These are phyloP conservation scores for Diaporthe sp. DNA, from an alignment of 2,329 filamentous ascomycete genomes.

Conservation along the genomic window DNA sequence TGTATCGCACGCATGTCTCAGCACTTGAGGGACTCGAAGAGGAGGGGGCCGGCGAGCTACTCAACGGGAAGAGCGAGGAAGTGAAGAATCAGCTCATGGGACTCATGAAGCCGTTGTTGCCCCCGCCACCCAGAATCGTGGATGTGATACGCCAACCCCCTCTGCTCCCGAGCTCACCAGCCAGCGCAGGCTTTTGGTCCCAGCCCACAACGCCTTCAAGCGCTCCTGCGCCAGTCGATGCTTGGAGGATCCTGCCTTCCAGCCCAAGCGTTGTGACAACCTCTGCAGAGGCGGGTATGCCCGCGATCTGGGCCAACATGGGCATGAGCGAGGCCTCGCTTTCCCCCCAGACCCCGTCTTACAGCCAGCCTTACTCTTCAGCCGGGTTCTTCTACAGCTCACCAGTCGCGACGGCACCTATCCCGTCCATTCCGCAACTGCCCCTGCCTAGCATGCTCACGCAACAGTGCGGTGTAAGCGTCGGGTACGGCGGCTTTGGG, in stretches of 20 bases:
- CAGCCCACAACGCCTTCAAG: conserved; percentile 75
- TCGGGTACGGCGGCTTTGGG: conserved; percentile 83
- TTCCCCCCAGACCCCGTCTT: conserved; percentile 81
- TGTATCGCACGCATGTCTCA: conserved; percentile 89
- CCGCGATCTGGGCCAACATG: conserved; percentile 83
- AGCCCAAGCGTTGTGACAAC: conserved; percentile 83
- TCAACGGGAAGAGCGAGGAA: conserved; percentile 91
- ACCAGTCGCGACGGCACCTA: conserved; percentile 79
- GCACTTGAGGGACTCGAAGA: conserved; percentile 97
- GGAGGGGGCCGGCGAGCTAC: conserved; percentile 92
- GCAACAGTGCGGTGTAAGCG: conserved; percentile 85
- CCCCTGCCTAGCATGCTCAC: conserved; percentile 90
- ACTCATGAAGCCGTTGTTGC: conserved; percentile 89
- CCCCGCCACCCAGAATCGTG: conserved; percentile 87
- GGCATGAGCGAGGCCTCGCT: conserved; percentile 80
- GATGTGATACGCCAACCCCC: conserved; percentile 90
- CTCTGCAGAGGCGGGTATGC: conserved; percentile 76
- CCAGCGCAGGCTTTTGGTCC: conserved; percentile 84
- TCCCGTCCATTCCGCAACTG: conserved; percentile 71
- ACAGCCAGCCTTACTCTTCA: conserved; percentile 82
- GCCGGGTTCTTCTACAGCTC: conserved; percentile 85
- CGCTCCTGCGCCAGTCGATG: conserved; percentile 80
- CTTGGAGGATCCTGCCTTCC: conserved; percentile 92
- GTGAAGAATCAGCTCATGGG: conserved; percentile 89
- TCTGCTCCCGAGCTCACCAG: conserved; percentile 86